Conservation (phyloP, 2,329 filamentous ascomycete species). For the Epicoccum nigrum region DNA sequence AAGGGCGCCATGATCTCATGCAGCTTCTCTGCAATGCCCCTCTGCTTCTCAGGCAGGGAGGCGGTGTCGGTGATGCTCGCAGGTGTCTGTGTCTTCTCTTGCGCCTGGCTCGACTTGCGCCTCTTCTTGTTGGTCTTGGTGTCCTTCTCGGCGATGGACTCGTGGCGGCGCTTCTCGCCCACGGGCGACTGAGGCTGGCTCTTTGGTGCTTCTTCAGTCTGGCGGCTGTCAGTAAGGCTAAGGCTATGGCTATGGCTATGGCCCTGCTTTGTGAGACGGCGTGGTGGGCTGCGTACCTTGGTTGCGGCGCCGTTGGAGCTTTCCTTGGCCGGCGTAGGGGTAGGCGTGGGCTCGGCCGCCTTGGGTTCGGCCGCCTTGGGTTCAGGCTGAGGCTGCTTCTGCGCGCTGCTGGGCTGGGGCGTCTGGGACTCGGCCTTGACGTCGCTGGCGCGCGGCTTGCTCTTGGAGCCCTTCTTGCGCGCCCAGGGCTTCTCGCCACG, state of each 20-base stretch:
- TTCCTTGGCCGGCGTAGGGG: conserved; percentile 26
- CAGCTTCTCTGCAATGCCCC: conserved; percentile 72
- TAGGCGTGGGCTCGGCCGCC: conserved; percentile 17
- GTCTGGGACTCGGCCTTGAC: conserved; percentile 50
- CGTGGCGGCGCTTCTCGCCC: conserved; percentile 47
- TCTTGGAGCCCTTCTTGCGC: conserved; percentile 63
- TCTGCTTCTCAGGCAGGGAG: conserved; percentile 67
- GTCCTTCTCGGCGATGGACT: conserved; percentile 41
- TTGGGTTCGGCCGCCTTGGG: conserved; percentile 16
- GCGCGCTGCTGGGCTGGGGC: conserved; percentile 21
- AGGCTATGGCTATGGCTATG: too few relatives aligned
- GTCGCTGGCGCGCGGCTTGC: conserved; percentile 71
- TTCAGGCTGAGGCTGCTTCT: conserved; percentile 25
- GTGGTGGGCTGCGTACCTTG: conserved; percentile 25
- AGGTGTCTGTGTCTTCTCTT: conserved; percentile 31
- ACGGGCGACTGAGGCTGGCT: conserved; percentile 44
- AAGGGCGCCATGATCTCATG: conserved; percentile 71
- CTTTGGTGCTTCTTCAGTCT: conserved; percentile 30
- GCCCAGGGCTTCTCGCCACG: conserved; percentile 85
- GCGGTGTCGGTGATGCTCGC: conserved; percentile 28
- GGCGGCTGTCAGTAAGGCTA: conserved; percentile 20
- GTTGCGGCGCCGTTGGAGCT: conserved; percentile 32
- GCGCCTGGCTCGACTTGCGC: conserved; percentile 44
- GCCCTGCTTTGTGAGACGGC: too few relatives aligned
- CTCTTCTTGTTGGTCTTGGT: conserved; percentile 40